Conservation (phyloP, 208 protist genomes). For the Trypanosoma brucei region DNA sequence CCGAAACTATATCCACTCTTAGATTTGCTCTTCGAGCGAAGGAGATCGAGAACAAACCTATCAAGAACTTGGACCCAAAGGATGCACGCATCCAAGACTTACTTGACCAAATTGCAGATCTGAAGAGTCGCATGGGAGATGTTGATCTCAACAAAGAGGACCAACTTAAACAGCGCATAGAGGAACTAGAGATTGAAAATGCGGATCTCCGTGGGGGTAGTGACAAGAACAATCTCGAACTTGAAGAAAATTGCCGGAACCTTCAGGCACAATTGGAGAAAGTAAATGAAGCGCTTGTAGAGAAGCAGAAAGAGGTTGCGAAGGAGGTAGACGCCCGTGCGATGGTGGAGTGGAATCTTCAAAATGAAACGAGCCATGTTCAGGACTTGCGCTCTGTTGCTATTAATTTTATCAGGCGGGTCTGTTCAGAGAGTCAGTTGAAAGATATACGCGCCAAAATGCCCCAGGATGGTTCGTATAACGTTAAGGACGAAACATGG, state of each 20-base stretch:
- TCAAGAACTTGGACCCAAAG: conserved; percentile 92
- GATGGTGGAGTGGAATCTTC: conserved; percentile 64
- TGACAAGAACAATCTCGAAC: conserved; percentile 77
- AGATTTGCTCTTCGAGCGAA: conserved; percentile 87
- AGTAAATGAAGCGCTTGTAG: conserved; percentile 51
- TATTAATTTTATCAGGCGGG: conserved; percentile 86
- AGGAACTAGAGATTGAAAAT: conserved; percentile 90
- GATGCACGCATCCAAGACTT: conserved; percentile 86
- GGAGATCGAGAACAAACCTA: conserved; percentile 95
- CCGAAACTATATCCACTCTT: conserved; percentile 88
- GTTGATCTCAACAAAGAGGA: conserved; percentile 90
- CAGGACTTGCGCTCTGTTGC: conserved; percentile 62
- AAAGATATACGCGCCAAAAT: conserved; percentile 51
- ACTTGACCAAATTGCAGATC: conserved; percentile 85
- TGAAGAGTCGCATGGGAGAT: conserved; percentile 79
- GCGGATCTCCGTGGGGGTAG: conserved; percentile 62
- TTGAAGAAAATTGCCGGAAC: conserved; percentile 66
- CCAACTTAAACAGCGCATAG: conserved; percentile 80
- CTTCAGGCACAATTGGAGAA: conserved; percentile 75
- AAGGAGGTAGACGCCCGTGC: conserved; percentile 50
- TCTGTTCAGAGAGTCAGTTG: conserved; percentile 72
- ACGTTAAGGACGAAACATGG: conserved; percentile 62
- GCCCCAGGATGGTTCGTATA: conserved; percentile 65
- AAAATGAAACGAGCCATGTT: conserved; percentile 55
- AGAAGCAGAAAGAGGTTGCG: conserved; percentile 56